Percentiles rank a stretch among this genome's conserved stretches.
These are phyloP conservation scores for Aspergillus proliferans DNA, from an alignment of 2,329 filamentous ascomycete genomes.

Conservation along the genomic window DNA sequence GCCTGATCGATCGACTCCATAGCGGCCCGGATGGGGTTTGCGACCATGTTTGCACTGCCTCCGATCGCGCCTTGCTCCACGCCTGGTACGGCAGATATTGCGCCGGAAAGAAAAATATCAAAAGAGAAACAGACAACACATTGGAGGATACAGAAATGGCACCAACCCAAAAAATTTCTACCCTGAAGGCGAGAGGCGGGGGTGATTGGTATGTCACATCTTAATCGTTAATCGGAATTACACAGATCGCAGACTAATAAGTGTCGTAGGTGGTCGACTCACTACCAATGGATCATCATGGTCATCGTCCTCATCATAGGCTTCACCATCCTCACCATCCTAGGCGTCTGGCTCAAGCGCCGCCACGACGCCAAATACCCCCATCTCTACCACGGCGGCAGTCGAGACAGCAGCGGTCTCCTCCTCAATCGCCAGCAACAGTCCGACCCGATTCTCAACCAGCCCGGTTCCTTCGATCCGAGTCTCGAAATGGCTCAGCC, in stretches of 20 bases:
- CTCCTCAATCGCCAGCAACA: constrained; percentile 11
- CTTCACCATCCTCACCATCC: constrained; percentile 61
- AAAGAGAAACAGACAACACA: constrained; percentile 18
- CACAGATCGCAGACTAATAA: neutral
- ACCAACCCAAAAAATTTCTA: neutral
- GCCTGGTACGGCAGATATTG: constrained; percentile 68
- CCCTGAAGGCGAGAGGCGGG: constrained; percentile 12
- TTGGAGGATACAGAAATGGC: neutral
- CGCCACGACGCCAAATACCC: constrained; percentile 61
- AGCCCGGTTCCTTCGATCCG: constrained; percentile 3
- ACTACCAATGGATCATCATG: constrained; percentile 79
- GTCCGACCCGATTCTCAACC: constrained; percentile 9
- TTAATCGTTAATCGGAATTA: neutral
- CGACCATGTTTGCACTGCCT: constrained; percentile 50
- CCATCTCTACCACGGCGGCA: constrained; percentile 22
- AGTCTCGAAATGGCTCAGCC: constrained; percentile 1
- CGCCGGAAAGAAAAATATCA: constrained; percentile 38
- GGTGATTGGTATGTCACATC: neutral
- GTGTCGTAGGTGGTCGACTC: constrained; percentile 38
- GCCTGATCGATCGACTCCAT: constrained; percentile 54
- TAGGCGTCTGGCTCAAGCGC: constrained; percentile 64
- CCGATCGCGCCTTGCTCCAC: constrained; percentile 54
- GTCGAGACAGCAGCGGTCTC: constrained; percentile 16
- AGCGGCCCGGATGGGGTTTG: constrained; percentile 56
- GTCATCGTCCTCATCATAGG: constrained; percentile 66